Percentiles rank a stretch among this genome's conserved stretches.
phyloP scores from a whole-genome alignment of 257 asterid genomes.

The Nicotiana obtusifolia region DNA sequence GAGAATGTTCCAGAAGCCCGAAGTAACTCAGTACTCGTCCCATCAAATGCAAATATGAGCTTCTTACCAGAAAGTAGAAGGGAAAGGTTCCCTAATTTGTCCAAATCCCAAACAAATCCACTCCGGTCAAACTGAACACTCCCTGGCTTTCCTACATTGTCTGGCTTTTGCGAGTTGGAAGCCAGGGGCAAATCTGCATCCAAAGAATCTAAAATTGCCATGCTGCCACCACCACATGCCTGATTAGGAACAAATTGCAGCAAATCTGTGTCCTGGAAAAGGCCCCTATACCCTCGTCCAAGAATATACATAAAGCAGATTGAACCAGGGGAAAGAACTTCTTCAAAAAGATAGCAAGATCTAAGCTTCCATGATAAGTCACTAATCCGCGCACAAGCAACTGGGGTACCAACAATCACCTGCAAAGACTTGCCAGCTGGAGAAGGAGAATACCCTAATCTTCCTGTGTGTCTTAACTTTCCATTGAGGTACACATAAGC shows the following conservation, averaged over 20 bases:
- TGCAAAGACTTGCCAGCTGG: conserved; percentile 92
- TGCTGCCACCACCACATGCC: conserved; percentile 99
- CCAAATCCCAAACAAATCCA: conserved; percentile 97
- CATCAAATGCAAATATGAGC: conserved; percentile 95
- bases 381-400: conserved; percentile 65
- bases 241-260: conserved; percentile 92
- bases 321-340: conserved; percentile 95
- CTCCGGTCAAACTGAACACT: conserved; percentile 71
- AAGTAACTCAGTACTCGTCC: conserved; percentile 81
- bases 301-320: conserved; percentile 95
- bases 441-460: conserved; percentile 94
- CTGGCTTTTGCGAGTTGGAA: conserved; percentile 67
- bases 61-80: conserved; percentile 88
- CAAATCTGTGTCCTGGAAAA: conserved; percentile 86
- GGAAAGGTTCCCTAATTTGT: conserved; percentile 73
- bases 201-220: conserved; percentile 97
- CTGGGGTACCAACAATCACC: conserved; percentile 91
- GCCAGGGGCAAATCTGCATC: conserved; percentile 68
- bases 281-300: conserved; percentile 95
- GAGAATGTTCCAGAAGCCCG: conserved; percentile 84
- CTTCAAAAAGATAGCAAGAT: conserved; percentile 94
- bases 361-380: conserved; percentile 92
- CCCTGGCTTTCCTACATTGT: conserved; percentile 64
- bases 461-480: conserved; percentile 87
- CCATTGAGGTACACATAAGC: conserved; percentile 95